Evolutionary conservation across 2,329 filamentous ascomycete species (phyloP), one percentile per base, ranked within the genome.

Genomic region (Botryotinia convoluta): DNA sequence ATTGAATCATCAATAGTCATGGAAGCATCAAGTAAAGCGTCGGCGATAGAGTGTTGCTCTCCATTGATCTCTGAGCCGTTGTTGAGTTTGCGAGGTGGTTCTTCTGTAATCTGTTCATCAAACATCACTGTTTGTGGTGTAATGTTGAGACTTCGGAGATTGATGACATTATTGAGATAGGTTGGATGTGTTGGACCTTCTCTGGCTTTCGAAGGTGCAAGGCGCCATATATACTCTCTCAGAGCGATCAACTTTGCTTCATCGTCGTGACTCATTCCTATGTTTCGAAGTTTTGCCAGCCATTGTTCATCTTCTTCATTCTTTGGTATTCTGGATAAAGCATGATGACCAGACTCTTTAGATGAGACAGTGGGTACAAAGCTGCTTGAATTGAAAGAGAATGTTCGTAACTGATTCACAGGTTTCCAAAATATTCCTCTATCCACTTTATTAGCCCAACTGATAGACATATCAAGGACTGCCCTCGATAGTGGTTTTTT

Each of bases 221-320:
- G 87, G 57, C 93, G 90, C 93, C 93, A 97, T 59, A 99, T 93
- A 79, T 97, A 98, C 80, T 98, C 95, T 73, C 93, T 87, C 18
- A 99, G 85, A 8, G 91, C 92, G 51, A 98, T 84, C 3, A 99
- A 84, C 81, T 99, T 98, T 80, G 92, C 89, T 77, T 99, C 96
- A 77, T 99, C 95, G 62, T 98, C 95, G 1, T 86, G 80, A 1
- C 87, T 85, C 85, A 99, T 89, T 0, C 96, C 96, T 60, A 97
- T 89, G 76, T 93, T 97, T 69, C 93, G 89, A 65, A 99, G 84
- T 76, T 94, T 92, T 22, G 88, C 86, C n/a, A 99, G 85, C 95
- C 96, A 98, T 77, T 94, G 90, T 75, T 98, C 94, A 80, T 99
- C 96, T 81, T 98, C 95, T 14, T 97, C 94, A 77, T 95, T 97